Evolutionary conservation across 2,329 filamentous ascomycete genomes (phyloP), one percentile per base, ranked within the genome.

Genomic region (Ophiostoma triangulosporum): DNA sequence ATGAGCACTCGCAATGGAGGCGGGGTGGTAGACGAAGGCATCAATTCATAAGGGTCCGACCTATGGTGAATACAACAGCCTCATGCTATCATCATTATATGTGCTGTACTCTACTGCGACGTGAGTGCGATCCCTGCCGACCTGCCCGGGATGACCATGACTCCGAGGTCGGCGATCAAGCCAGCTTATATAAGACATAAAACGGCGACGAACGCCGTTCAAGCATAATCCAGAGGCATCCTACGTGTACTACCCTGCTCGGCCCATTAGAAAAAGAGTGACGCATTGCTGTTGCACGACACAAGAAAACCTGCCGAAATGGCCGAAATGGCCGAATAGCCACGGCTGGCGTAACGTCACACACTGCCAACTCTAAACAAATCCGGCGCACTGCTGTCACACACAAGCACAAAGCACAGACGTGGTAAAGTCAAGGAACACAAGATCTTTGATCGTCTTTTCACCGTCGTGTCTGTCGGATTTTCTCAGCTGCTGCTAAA

Each of bases 401-500:
- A 31, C 15, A 38, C 17, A 38, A 11, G 35, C 14, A 43, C 40
- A 26, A 46, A 46, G 14, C 15, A 29, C 8, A 22, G 7, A n/a
- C 22, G 14, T 24, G 22, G 24, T 8, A n/a, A 45, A 14, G 9
- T 26, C 29, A 31, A 31, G 40, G 8, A n/a, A 29, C 24, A 26
- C 24, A 46, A 46, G 15, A 27, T 46, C 6, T 17, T 27, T 43
- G 9, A 29, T 49, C n/a, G 46, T 52, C 26, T 48, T 48, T 46
- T 31, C 53, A 38, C 36, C 31, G 31, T 26, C 26, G 29, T 31
- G 24, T 51, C 29, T 54, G 40, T 43, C 50, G 46, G 22, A 31
- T 50, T 49, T 57, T 48, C 40, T 52, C 57, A 33, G 49, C 55
- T 54, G 58, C 56, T 55, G 54, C 55, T 50, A 57, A 45, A 53